These are phyloP conservation scores for Alternaria dauci DNA, from an alignment of 2,329 filamentous ascomycete genomes.

Conservation along the genomic window DNA sequence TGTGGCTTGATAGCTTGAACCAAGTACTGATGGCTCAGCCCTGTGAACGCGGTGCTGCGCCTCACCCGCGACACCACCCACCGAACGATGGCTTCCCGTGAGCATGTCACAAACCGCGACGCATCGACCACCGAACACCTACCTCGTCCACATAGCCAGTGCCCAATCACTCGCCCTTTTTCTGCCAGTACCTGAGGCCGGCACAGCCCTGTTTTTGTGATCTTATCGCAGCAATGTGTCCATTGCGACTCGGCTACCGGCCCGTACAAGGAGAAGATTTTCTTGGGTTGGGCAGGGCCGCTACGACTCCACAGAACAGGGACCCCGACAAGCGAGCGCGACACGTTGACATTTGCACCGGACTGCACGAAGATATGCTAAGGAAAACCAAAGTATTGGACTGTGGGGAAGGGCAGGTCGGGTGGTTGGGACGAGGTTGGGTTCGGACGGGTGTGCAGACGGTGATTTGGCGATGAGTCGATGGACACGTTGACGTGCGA, in stretches of 20 bases:
- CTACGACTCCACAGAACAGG: neutral
- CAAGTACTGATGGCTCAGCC: constrained; percentile 5
- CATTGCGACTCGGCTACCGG: constrained; percentile 1
- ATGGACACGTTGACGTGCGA: constrained; percentile 11
- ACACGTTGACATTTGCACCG: constrained; percentile 20
- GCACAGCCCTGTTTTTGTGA: constrained; percentile 33
- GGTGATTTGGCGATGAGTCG: constrained; percentile 2
- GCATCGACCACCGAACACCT: constrained; percentile 16
- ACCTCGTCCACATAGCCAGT: constrained; percentile 13
- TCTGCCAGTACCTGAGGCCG: constrained; percentile 36
- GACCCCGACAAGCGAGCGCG: constrained; percentile 4
- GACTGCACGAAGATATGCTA: constrained; percentile 5
- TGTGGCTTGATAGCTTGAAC: constrained; percentile 18
- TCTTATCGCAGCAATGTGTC: constrained; percentile 3
- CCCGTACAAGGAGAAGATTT: constrained; percentile 3
- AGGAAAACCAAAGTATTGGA: constrained; percentile 6
- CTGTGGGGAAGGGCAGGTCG: constrained; percentile 12
- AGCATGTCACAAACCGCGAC: constrained; percentile 11
- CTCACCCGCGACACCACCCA: constrained; percentile 12
- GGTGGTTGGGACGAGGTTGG: constrained; percentile 13
- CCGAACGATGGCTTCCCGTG: constrained; percentile 9
- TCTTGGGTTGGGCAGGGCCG: constrained; percentile 12
- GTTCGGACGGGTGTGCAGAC: constrained; percentile 1
- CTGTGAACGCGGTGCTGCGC: constrained; percentile 18
- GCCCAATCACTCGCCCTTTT: constrained; percentile 34